Base-by-base conservation (phyloP, 495 filamentous ascomycete species). In the Daldinia childiae region DNA sequence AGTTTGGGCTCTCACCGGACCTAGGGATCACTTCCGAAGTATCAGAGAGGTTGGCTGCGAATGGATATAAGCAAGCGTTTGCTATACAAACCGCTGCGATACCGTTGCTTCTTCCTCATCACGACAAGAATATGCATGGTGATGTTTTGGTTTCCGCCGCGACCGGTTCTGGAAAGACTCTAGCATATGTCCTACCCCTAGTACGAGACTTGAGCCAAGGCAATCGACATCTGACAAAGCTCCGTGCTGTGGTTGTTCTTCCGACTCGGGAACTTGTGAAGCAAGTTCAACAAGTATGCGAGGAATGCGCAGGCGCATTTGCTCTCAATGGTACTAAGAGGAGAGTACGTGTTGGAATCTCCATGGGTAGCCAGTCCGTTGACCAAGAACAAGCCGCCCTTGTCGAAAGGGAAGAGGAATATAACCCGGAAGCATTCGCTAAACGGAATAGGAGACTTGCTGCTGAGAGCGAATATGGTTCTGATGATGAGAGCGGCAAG, bases 101-200 rank as follows among this genome's bases (percentile, higher is more conserved):
- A 29, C 93, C 94, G 6, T 80, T 96, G 30, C 85, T 98, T 3
- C 79, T 95, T 0, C 87, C 90, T 7, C 71, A 74, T 14, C 86
- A 86, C 0, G 77, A 79, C 15, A 77, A 86, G 45, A 81, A 78
- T 15, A 84, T 87, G 62, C 78, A 84, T 2, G 91, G 93, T 2
- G 95, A 98, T 80, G 67, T 98, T 6, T 91, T 95, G 58, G 87
- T 98, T 15, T 93, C 93, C 21, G 95, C 95, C 0, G 88, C 93
- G 3, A 98, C 95, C 1, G 95, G 95, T 4, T 98, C 95, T 0
- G 95, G 95, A 52, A 98, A 98, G 76, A 98, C 95, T 0, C 80
- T 98, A 3, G 90, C 95, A 5, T 98, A 98, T 68, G 85, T 93
- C 1, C 82, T 98, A n/a, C 95, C 95, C 0, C 87, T 98, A 70